Percentiles rank a stretch among this genome's conserved stretches.
phyloP scores from a whole-genome alignment of 371 early-diverging fungal genomes.

The Mucor ambiguus region DNA sequence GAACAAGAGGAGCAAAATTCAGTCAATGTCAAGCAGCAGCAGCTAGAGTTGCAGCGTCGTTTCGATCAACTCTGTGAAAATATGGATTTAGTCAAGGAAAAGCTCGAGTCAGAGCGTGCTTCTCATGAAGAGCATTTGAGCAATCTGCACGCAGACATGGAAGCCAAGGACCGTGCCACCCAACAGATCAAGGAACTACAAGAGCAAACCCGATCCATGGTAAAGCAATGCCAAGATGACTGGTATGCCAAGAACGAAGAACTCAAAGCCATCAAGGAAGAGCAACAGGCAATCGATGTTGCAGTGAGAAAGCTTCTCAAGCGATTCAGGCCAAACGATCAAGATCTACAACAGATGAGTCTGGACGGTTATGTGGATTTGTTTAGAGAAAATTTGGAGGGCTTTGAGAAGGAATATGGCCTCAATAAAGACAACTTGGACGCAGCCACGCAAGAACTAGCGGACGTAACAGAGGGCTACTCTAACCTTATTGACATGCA shows the following conservation, averaged over 20 bases:
- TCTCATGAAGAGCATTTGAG: constrained; percentile 24
- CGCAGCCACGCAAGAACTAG: constrained; percentile 19
- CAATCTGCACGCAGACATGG: constrained; percentile 26
- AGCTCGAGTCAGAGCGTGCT: constrained; percentile 13
- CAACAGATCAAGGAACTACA: constrained; percentile 47
- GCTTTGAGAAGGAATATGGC: constrained; percentile 2
- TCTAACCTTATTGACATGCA: constrained; percentile 31
- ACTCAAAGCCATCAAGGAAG: constrained; percentile 24
- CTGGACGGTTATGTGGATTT: background rate
- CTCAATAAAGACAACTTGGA: constrained; percentile 15
- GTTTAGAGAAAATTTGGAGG: constrained; percentile 14
- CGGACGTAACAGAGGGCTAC: constrained; percentile 21
- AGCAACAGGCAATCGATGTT: background rate
- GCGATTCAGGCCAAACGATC: constrained; percentile 9
- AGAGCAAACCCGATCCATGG: constrained; percentile 56
- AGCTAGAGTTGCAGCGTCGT: background rate
- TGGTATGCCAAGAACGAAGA: constrained; percentile 49
- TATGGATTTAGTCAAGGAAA: constrained; percentile 29
- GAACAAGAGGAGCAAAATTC: background rate
- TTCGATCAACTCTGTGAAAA: constrained; percentile 27
- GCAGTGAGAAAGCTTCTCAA: constrained; percentile 18
- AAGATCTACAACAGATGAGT: background rate
- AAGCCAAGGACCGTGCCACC: constrained; percentile 40
- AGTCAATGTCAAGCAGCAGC: background rate
- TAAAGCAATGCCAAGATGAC: constrained; percentile 51